Evolutionary conservation across 2,329 filamentous ascomycete genomes (phyloP), one percentile per base, ranked within the genome.

Genomic region (Penicillium sp.): DNA sequence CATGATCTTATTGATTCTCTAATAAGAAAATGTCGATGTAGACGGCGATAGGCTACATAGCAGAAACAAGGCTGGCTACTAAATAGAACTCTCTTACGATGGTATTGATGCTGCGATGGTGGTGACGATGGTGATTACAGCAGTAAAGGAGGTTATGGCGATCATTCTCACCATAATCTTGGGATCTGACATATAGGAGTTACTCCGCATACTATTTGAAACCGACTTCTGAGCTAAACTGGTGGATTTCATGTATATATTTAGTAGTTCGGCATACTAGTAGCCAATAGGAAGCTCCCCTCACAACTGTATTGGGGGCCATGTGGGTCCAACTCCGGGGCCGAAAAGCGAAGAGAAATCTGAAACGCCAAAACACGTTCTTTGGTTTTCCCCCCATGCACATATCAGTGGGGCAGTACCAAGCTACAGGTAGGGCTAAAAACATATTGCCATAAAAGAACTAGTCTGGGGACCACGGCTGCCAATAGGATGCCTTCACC

Each of bases 1-100:
- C 3, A 21, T 22, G 10, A 11, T 21, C 4, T 22, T 42, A 22
- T 22, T 22, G 19, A 22, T 22, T 13, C 4, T 33, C 2, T 7
- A 0, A 5, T 3, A 5, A 7, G 7, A 0, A 7, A 1, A 2
- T 4, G 1, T 16, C 13, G 3, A 33, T 7, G 1, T 16, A 33
- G 4, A 16, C 14, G 29, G 11, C 3, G n/a, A 19, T 10, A 19
- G 9, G 35, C 35, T 19, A 39, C 3, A 19, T 9, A 19, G n/a
- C 35, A 19, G 10, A 11, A 11, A 39, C 4, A 19, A 39, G 3
- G 9, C 3, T 39, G 14, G 29, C 14, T 33, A 39, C 3, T 10
- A 9, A 39, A 39, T 39, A 19, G 6, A 39, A 39, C 3, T 39
- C 11, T 33, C 31, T 33, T 11, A 16, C 14, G 8, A 39, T 39